Evolutionary conservation across 148 eudicot species (phyloP).

Genomic region (Spergularia bocconei): DNA sequence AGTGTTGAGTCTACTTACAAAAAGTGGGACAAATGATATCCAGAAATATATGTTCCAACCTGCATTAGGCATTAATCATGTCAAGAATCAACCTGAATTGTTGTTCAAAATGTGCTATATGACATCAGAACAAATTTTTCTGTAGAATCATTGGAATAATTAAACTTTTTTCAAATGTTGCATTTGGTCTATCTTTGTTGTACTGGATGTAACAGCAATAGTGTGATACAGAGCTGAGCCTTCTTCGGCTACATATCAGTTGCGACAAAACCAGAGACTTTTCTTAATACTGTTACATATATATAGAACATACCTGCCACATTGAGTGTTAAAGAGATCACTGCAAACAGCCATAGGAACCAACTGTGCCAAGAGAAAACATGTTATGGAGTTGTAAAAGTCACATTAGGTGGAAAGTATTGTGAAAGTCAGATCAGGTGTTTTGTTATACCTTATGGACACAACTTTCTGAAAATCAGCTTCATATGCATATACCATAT

Average conservation of each 20-base stretch:
- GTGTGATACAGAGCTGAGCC: too few species aligned
- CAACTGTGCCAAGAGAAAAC: constrained; percentile 23
- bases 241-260: too few species aligned
- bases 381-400: neutral
- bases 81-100: neutral
- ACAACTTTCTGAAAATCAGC: constrained; percentile 31
- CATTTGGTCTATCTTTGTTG: neutral
- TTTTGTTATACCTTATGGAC: constrained; percentile 13
- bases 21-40: constrained; percentile 21
- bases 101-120: neutral
- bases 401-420: neutral
- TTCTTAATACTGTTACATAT: too few species aligned
- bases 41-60: constrained; percentile 28
- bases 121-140: neutral
- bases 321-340: constrained; percentile 20
- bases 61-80: constrained; percentile 1
- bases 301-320: constrained; percentile 20
- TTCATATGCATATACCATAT: constrained; percentile 31
- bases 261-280: too few species aligned
- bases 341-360: constrained; percentile 30
- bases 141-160: neutral
- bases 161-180: too few species aligned
- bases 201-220: too few species aligned
- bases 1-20: constrained; percentile 19
- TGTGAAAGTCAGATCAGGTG: neutral